Evolutionary conservation across 1,284 basidiomycete species (phyloP).

Genomic region (Ceratobasidium sp.): DNA sequence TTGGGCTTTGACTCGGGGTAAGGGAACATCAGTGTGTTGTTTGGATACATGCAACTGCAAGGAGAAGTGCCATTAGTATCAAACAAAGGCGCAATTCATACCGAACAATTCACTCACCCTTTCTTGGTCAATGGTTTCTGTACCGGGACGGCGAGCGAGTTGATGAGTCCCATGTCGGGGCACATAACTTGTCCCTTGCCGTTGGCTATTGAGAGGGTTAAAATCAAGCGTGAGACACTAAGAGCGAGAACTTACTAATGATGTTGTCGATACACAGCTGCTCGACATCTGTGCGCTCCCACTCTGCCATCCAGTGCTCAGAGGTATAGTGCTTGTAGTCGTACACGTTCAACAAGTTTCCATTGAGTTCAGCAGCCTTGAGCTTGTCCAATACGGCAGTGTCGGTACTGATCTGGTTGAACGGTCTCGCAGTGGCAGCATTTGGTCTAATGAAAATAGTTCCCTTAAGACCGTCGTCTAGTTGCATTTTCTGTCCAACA

Average conservation of each 20-base stretch:
- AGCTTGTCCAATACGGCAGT: conserved; percentile 11
- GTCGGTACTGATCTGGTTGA: conserved; percentile 41
- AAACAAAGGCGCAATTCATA: neutral
- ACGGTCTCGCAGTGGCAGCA: conserved; percentile 27
- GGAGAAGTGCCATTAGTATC: neutral
- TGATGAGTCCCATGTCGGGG: conserved; percentile 17
- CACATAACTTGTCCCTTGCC: conserved; percentile 28
- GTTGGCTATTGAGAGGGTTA: neutral
- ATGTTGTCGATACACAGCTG: conserved; percentile 47
- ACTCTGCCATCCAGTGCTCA: conserved; percentile 34
- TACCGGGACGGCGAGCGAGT: conserved; percentile 2
- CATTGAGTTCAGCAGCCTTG: conserved; percentile 31
- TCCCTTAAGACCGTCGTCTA: conserved; percentile 42
- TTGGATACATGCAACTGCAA: conserved; percentile 22
- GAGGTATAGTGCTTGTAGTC: conserved; percentile 47
- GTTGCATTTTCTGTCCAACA: conserved; percentile 22
- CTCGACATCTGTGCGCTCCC: conserved; percentile 43
- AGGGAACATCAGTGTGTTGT: conserved; percentile 26
- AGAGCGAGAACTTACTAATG: conserved; percentile 13
- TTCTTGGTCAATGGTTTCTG: conserved; percentile 41
- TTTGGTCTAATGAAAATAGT: conserved; percentile 39
- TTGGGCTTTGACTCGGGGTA: conserved; percentile 35
- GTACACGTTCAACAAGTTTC: conserved; percentile 23
- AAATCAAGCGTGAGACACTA: too few relatives aligned
- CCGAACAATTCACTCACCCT: conserved; percentile 5